Evolutionary conservation across 164 flowering plant genomes (phyloP), one percentile per base, ranked within the genome.

Genomic region (Hamamelis virginiana): DNA sequence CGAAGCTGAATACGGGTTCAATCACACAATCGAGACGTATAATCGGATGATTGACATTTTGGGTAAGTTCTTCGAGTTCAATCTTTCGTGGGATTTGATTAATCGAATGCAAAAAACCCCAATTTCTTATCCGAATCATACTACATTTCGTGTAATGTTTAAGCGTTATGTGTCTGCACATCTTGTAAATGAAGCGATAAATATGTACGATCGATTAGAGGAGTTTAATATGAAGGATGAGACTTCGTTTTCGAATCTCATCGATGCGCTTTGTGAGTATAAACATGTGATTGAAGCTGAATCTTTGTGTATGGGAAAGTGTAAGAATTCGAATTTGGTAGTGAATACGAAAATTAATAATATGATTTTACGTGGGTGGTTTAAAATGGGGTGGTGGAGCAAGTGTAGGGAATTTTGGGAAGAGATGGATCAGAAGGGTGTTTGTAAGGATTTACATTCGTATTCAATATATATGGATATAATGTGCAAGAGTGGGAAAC

Each of bases 401-500:
- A 92, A 89, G 68, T 95, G 98, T 56, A 84, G 89, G 72, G 92
- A 86, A 62, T 89, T 83, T 77, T 95, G 97, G 97, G 92, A 91
- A 62, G 89, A 87, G 72, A 95, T 92, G 98, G 97, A 86, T 56
- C 71, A 56, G 59, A 80, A 66, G 43, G 92, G 92, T 22, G 76
- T 94, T 14, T 23, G 16, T 9, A 86, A 86, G 27, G 94, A 89
- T 75, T 69, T 92, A 60, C 83, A 86, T 83, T 83, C 95, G 8
- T 94, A 92, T 78, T 85, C 97, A 3, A 87, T 95, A 28, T 92
- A 88, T 66, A 95, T 95, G 98, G 96, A 92, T 78, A 85, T 95
- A n/a, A 68, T 79, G 19, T 79, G 84, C 68, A 92, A 89, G 79
- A 66, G 86, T 33, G 85, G 90, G 73, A 95, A 91, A 80, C 96